Evolutionary conservation across 768 basidiomycete genomes (phyloP).

Genomic region (Pulveroboletus sp.): DNA sequence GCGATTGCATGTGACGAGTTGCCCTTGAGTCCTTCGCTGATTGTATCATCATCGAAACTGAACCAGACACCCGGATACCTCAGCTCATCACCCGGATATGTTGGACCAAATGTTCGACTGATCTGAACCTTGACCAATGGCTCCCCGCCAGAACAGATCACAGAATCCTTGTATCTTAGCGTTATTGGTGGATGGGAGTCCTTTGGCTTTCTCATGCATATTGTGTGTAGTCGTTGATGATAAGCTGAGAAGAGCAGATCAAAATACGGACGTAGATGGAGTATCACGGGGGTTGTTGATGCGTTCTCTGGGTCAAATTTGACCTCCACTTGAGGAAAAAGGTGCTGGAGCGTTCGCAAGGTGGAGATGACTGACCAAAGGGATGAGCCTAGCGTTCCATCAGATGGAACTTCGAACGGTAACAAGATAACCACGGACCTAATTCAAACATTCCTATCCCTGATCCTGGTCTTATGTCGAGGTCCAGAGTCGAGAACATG

Average conservation of each 20-base stretch:
- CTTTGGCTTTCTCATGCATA: constrained; percentile 65
- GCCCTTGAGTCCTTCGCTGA: constrained; percentile 54
- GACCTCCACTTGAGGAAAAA: constrained; percentile 79
- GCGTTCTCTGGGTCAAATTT: constrained; percentile 78
- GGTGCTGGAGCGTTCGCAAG: constrained; percentile 60
- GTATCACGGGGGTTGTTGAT: constrained; percentile 66
- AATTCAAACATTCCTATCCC: constrained; percentile 80
- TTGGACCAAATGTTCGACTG: constrained; percentile 76
- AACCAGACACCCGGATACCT: constrained; percentile 85
- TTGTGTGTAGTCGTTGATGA: constrained; percentile 77
- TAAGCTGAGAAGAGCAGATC: constrained; percentile 83
- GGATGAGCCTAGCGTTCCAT: constrained; percentile 53
- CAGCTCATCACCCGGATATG: constrained; percentile 74
- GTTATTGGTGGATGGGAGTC: constrained; percentile 66
- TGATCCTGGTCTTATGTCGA: constrained; percentile 72
- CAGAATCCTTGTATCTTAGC: constrained; percentile 62
- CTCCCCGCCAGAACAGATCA: constrained; percentile 61
- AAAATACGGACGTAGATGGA: constrained; percentile 78
- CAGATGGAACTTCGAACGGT: not conserved
- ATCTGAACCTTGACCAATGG: constrained; percentile 63
- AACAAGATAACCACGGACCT: constrained; percentile 37
- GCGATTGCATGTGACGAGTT: constrained; percentile 28
- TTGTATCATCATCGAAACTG: constrained; percentile 73
- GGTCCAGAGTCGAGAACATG: constrained; percentile 70
- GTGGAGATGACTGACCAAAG: constrained; percentile 75